phyloP scores from a whole-genome alignment of 148 eudicot species.

The Chenopodium album region DNA sequence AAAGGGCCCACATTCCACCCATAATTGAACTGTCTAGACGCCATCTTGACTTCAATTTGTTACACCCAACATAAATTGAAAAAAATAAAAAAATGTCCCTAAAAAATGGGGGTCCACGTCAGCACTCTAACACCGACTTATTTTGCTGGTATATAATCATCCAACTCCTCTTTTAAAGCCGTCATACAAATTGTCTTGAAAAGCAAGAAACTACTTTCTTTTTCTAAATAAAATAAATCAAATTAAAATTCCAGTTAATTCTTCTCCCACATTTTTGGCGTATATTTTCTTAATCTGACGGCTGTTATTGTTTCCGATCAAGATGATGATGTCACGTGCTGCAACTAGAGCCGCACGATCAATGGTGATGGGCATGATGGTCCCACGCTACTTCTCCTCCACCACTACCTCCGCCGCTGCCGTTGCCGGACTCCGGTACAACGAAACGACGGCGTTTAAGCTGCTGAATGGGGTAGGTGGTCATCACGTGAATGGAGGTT shows the following conservation, averaged over 20 bases:
- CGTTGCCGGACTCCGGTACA: background rate
- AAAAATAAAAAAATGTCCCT: background rate
- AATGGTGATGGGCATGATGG: conserved; percentile 24
- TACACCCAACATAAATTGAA: background rate
- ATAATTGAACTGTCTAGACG: background rate
- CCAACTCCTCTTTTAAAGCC: background rate
- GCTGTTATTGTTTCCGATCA: conserved; percentile 9
- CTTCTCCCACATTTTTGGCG: conserved; percentile 12
- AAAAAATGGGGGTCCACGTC: conserved; percentile 8
- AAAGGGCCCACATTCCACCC: background rate
- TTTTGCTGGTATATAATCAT: conserved; percentile 12
- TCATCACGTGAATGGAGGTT: conserved; percentile 11
- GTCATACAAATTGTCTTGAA: conserved; percentile 12
- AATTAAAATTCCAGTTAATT: background rate
- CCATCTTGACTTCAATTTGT: background rate
- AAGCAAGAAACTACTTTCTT: background rate
- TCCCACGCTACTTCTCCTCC: conserved; percentile 44
- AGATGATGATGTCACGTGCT: conserved; percentile 57
- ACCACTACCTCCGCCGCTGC: background rate
- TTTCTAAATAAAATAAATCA: background rate
- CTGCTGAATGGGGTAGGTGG: background rate
- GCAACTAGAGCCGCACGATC: conserved; percentile 45
- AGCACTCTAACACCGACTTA: conserved; percentile 23
- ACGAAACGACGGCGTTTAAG: conserved; percentile 9
- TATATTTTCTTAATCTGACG: conserved; percentile 6